Conservation (phyloP, 306 rosid genomes). For the apple (Malus domestica) region DNA sequence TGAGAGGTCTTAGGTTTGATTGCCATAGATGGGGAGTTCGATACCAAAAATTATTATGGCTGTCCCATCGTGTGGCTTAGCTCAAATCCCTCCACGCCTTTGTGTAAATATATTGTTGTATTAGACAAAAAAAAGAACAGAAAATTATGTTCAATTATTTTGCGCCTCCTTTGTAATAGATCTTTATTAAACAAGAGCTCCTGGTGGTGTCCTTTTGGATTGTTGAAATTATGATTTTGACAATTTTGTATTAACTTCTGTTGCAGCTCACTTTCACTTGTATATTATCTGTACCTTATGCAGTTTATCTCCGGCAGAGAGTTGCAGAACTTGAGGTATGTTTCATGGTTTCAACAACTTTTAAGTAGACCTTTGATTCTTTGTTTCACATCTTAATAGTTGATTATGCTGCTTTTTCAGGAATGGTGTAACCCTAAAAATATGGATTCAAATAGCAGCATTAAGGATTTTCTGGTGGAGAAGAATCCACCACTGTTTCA, state of each 20-base stretch:
- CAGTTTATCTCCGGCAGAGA: constrained; percentile 42
- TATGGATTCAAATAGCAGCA: constrained; percentile 12
- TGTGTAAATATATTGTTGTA: too few species aligned
- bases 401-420: constrained; percentile 36
- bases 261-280: constrained; percentile 62
- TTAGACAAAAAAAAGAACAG: too few species aligned
- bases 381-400: background rate
- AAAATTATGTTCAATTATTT: background rate
- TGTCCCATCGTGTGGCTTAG: too few species aligned
- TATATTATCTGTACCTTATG: constrained; percentile 43
- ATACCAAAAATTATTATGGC: too few species aligned
- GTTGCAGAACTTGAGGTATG: constrained; percentile 59
- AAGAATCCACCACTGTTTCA: constrained; percentile 14
- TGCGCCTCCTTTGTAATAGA: background rate
- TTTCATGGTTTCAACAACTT: background rate
- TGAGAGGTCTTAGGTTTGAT: too few species aligned
- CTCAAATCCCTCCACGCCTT: too few species aligned
- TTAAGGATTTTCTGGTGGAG: constrained; percentile 17
- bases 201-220: background rate
- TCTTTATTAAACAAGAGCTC: background rate
- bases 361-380: background rate
- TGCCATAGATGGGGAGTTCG: too few species aligned
- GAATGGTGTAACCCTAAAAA: constrained; percentile 29
- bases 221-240: background rate
- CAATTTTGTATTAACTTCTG: background rate